Evolutionary conservation across 2,329 filamentous ascomycete species (phyloP), one percentile per base, ranked within the genome.

Genomic region (Colletotrichum orchidophilum): DNA sequence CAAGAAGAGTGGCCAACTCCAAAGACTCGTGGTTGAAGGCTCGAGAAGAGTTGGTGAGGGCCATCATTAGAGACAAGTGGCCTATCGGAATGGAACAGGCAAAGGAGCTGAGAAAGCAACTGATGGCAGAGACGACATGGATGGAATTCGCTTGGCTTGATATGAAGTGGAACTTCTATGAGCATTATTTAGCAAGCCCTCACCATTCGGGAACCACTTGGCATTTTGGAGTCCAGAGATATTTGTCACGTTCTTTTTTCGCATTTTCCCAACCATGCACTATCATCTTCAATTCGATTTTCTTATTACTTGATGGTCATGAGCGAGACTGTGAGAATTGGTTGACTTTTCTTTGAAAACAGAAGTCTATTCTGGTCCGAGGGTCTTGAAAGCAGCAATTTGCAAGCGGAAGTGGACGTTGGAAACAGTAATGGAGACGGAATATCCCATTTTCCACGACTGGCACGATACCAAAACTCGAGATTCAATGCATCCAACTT

Each of bases 91-190:
- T 70, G n/a, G 53, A 72, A 5, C 73, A 76, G 66, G 77, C 78
- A 21, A 77, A 77, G 57, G 50, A 58, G 21, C 55, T 76, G 5
- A 66, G 78, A 24, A 46, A 72, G 27, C 74, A 77, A 54, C 66
- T 80, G n/a, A 79, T 79, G 75, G 64, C 73, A 27, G 77, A 79
- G 66, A 74, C 77, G 46, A 74, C 73, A 9, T 35, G 24, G 21
- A 46, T 72, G 39, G 18, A 24, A 6, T 54, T 46, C 13, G 0
- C 11, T 11, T 12, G 9, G n/a, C 15, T 46, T 0, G 0, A 74
- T 18, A 35, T 72, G 4, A 26, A 15, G 1, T 77, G 73, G 59
- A 75, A 61, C 9, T 78, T 79, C 35, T 77, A 76, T 18, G 77
- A 79, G 59, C 76, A 79, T 54, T 78, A 46, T 46, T 46, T 11